Evolutionary conservation across 2,329 filamentous ascomycete species (phyloP), one percentile per base, ranked within the genome.

Genomic region (Diplodia scrobiculata): DNA sequence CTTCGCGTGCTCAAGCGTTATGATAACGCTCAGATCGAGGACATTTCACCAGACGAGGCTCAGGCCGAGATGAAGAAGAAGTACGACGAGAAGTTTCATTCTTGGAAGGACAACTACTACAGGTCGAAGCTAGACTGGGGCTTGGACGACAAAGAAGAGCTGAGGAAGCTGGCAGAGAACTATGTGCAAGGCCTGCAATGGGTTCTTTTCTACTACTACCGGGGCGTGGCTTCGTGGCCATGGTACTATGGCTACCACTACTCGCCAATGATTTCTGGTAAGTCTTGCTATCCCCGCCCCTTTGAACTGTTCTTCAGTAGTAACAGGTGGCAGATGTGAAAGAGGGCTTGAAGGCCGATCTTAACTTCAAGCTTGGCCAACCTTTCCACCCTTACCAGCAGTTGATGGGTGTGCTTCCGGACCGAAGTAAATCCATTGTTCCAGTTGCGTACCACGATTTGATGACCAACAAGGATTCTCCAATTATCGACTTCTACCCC

Each of bases 161-260:
- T 98, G 74, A 88, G 83, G 64, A 89, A 90, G 69, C 83, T 99
- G 68, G 90, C 91, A 29, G 92, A 98, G 78, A 99, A 98, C 79
- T 99, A 99, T 73, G 92, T 99, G 6, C 91, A 99, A 79, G 95
- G 95, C 68, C 81, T 99, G 68, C 95, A 99, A 77, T 99, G 95
- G 96, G 95, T 99, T 51, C 82, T 99, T 59, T 97, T 90, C 78
- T 99, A 99, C 81, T 99, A 99, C 79, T 99, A 99, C 80, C 89
- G 89, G 64, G 95, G 95, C 68, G 95, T 99, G 68, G 95, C 92
- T 17, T 98, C 94, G 13, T 99, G 95, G 95, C 92, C 95, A 14
- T 99, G 95, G 95, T 99, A 91, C 80, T 99, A 97, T 78, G 84
- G 84, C 68, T 99, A 97, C 78, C 96, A 99, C 79, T 99, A 99